Base-by-base conservation (phyloP, 257 asterid species). In the Petunia secreta region DNA sequence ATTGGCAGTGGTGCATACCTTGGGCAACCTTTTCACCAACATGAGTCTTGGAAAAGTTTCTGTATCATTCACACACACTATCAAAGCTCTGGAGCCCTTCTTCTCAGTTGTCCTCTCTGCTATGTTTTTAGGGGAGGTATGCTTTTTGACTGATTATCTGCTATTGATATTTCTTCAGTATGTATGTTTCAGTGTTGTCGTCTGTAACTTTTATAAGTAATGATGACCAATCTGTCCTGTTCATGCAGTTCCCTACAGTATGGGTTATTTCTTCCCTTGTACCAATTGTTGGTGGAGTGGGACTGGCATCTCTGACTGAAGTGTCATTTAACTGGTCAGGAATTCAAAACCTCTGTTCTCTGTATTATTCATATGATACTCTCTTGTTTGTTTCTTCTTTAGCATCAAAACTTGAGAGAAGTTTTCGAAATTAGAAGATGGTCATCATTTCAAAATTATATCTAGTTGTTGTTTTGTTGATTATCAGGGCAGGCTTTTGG, bases 1-100 rank as follows among this genome's bases (percentile, higher is more conserved):
- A 53, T 67, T 94, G 87, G 98, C 98, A 8, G 79, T 92, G 85
- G 97, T 88, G 84, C 98, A 93, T 80, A 88, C 94, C 14, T 83
- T 94, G 84, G 98, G 98, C 66, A 93, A 94, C 86, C 95, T 94
- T 77, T 94, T 94, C 92, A 94, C 98, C 76, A 94, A 94, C 75
- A 87, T 93, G 94, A 94, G 98, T 83, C 98, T 94, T 15, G 98
- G 98, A 71, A 90, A 91, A 89, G 98, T 94, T 87, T 80, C 98
- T 1, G 98, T 94, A 83, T 94, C 98, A 5, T 94, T 92, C 86
- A 92, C 98, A 66, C 97, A 94, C 89, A 94, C 98, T 5, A 89
- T 94, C 55, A 94, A 94, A 85, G 97, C 98, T 62, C 91, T 90
- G 97, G 98, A 92, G 87, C 98, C 97, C 39, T 94, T 94, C 89